These are phyloP conservation scores for Arthrobotrys iridis DNA, from an alignment of 2,329 filamentous ascomycete species.

Conservation along the genomic window DNA sequence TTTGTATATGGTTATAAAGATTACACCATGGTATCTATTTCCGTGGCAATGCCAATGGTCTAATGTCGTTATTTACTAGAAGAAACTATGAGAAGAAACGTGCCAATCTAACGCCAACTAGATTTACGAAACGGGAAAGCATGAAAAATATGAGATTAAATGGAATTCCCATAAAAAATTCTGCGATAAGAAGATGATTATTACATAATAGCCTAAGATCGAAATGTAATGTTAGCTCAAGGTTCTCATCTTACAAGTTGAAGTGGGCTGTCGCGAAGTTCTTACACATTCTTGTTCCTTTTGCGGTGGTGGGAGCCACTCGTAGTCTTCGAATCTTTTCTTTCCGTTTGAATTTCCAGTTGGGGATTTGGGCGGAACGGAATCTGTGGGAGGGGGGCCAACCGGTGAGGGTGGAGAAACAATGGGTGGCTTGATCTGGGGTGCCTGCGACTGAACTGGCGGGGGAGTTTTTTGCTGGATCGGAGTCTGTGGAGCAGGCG, in stretches of 20 bases:
- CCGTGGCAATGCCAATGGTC: not conserved
- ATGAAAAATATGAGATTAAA: not conserved
- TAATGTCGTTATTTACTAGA: not conserved
- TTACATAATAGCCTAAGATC: conserved; percentile 42
- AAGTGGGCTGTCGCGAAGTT: too few species aligned
- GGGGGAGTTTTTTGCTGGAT: conserved; percentile 3
- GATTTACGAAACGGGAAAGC: not conserved
- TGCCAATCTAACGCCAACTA: not conserved
- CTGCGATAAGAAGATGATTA: not conserved
- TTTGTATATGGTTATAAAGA: not conserved
- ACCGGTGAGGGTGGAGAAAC: not conserved
- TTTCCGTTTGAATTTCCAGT: conserved; percentile 19
- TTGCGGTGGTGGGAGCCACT: conserved; percentile 47
- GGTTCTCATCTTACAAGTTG: not conserved
- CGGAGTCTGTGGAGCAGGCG: conserved; percentile 19
- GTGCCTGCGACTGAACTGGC: conserved; percentile 11
- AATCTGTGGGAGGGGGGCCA: conserved; percentile 10
- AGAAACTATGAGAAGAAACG: not conserved
- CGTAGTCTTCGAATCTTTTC: conserved; percentile 50
- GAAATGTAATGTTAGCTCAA: not conserved
- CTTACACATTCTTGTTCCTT: conserved; percentile 55
- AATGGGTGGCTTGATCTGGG: not conserved
- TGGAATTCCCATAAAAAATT: not conserved
- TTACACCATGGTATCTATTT: conserved; percentile 8
- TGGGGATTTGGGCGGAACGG: conserved; percentile 35